Conservation (phyloP, 1,284 basidiomycete species). For the Inonotus hispidus region DNA sequence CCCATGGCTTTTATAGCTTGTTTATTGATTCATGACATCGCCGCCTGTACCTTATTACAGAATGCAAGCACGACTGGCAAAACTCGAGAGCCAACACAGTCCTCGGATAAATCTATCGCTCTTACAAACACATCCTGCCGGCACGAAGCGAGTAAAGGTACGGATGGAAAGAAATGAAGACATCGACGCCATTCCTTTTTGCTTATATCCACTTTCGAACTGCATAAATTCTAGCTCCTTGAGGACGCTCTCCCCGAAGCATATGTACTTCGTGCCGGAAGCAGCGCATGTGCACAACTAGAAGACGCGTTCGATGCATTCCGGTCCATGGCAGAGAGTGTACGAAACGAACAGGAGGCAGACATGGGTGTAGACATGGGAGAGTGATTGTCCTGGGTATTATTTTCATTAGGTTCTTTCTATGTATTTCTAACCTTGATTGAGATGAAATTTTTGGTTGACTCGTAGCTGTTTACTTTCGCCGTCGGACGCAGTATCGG, state of each 20-base stretch:
- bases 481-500: no score
- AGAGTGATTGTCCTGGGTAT: no score
- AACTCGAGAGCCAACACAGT: constrained; percentile 38
- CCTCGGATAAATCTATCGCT: constrained; percentile 39
- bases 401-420: no score
- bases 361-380: neutral
- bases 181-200: neutral
- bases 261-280: constrained; percentile 44
- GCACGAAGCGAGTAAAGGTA: constrained; percentile 65
- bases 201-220: neutral
- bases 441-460: no score
- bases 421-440: no score
- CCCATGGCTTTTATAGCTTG: no score
- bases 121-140: constrained; percentile 73
- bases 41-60: constrained; percentile 32
- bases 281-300: constrained; percentile 39
- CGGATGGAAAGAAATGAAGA: constrained; percentile 17
- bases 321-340: neutral
- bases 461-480: no score
- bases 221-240: constrained; percentile 38
- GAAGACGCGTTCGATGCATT: constrained; percentile 20
- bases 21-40: no score
- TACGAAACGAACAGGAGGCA: neutral
- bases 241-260: constrained; percentile 51
- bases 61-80: constrained; percentile 61